Base-by-base conservation (phyloP, 176 grass and related monocot genomes). In the Carex littledalei region DNA sequence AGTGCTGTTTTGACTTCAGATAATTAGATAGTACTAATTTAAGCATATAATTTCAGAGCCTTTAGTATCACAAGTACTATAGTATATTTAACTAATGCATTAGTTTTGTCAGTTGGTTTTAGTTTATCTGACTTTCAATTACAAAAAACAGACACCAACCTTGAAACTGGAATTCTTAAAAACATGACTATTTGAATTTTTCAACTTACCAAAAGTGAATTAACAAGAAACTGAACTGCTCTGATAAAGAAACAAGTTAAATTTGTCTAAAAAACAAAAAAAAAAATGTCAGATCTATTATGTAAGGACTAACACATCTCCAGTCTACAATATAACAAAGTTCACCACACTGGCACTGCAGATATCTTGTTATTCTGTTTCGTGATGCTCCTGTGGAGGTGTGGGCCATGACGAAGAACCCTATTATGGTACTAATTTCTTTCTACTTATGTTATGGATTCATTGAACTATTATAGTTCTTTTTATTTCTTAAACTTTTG, bases 381-480 rank as follows among this genome's bases (percentile, higher is more conserved):
- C 95, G 93, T 70, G 95, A 98, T 90, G 95, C 95, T 85, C 95
- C 95, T 81, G 95, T 98, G 67, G 95, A 98, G 88, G 95, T 98
- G 70, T 98, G 95, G 95, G 95, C 95, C 64, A 95, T 98, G 95
- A 98, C 95, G 57, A 98, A 98, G 88, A 98, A 90, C 83, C 95
- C 95, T 52, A 93, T 95, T 81, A 98, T 98, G 95, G 95, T 98
- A 91, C 59, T 65, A 52, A 65, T 74, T 86, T 72, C 69, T 84
- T 74, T 86, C 16, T 57, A 94, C 62, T 90, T 86, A 78, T 78
- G 32, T 53, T 81, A 31, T 80, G 68, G 66, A 81, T 89, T 83
- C 10, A 29, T 83, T 83, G 52, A 13, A 13, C 49, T 17, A 6
- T 72, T 86, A 34, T 55, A 31, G 16, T 67, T 8, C 18, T 81